Evolutionary conservation across 2,329 filamentous ascomycete species (phyloP), one percentile per base, ranked within the genome.

Genomic region (Diaporthe sp.): DNA sequence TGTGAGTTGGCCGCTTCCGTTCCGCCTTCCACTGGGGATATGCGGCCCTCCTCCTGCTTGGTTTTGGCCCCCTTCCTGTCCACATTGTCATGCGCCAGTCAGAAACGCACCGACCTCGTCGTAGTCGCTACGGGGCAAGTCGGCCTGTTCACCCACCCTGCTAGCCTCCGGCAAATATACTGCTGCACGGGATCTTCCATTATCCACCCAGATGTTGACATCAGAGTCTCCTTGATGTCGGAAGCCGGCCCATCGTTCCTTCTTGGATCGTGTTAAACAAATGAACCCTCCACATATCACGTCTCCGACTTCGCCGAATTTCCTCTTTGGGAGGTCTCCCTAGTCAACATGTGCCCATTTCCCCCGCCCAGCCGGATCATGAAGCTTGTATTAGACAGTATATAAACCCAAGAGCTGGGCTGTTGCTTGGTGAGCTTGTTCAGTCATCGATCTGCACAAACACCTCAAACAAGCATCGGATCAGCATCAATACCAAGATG

Each of bases 171-270:
- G 65, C n/a, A 55, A 69, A 55, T 55, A 69, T 53, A 31, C 49
- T 9, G n/a, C 0, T 13, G 46, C 4, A 5, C 65, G 34, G 65
- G 65, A 69, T 55, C 65, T 34, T 39, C 65, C 65, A 69, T 25
- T 22, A 9, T n/a, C 62, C 34, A 68, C 7, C 65, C 65, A n/a
- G 31, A 37, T 10, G 31, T 25, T 9, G 44, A 39, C 39, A 59
- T 4, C 46, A 72, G 37, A 25, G 34, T 57, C 17, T 12, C 28
- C 25, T 42, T 10, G 19, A 13, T 7, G 65, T 69, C 73, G 73
- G 73, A 67, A 72, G 49, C 70, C 73, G 73, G 65, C 49, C 65
- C 65, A 69, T 69, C 34, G n/a, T 69, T 69, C 65, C 65, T 42
- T 69, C 65, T 55, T 69, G 65, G 65, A 69, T 39, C 65, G 65